Percentiles rank a stretch among this genome's conserved stretches.
Evolutionary conservation across 2,329 filamentous ascomycete genomes (phyloP).

Genomic region (Salinomyces thailandicus): DNA sequence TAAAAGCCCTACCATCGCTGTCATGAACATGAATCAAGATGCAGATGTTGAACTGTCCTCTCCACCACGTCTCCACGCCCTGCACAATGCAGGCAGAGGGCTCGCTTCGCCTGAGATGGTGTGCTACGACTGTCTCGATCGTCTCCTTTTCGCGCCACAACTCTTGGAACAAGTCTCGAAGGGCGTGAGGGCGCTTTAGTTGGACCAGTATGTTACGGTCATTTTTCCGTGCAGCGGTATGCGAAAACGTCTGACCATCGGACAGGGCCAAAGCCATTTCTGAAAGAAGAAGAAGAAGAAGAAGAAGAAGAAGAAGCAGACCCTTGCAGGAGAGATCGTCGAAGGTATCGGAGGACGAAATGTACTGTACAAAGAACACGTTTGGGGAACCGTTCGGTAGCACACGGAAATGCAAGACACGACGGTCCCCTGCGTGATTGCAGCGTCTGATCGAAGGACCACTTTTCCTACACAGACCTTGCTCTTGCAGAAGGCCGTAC

Average conservation of each 20-base stretch:
- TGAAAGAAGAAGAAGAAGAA: neutral
- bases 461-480: too few species aligned
- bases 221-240: neutral
- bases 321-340: too few species aligned
- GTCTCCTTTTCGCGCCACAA: neutral
- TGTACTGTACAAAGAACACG: too few species aligned
- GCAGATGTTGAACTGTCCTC: slow-evolving; percentile 1
- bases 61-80: neutral
- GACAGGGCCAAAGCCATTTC: neutral
- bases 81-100: neutral
- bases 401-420: too few species aligned
- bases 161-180: neutral
- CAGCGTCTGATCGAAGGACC: too few species aligned
- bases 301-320: too few species aligned
- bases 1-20: neutral
- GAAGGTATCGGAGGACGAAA: too few species aligned
- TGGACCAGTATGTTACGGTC: neutral
- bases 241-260: neutral
- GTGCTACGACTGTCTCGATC: neutral
- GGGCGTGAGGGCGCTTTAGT: neutral
- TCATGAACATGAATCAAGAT: neutral
- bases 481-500: too few species aligned
- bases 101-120: neutral
- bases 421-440: too few species aligned
- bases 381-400: too few species aligned